These are phyloP conservation scores for Wickerhamiella kurtzmanii DNA, from an alignment of 805 yeast genomes.

Conservation along the genomic window DNA sequence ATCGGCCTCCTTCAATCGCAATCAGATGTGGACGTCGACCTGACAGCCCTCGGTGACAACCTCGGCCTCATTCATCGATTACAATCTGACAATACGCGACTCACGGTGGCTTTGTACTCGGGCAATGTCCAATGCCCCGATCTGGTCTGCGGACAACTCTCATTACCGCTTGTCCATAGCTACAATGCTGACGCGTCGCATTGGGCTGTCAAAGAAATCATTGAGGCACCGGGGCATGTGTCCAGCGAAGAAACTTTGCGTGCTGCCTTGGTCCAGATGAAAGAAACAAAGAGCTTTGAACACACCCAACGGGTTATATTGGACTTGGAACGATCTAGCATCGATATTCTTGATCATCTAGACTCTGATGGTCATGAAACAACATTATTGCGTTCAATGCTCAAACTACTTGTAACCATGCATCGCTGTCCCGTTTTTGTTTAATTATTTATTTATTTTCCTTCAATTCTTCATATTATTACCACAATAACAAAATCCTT, in stretches of 20 bases:
- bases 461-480: too few species aligned
- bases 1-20: neutral
- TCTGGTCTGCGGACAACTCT: neutral
- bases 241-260: neutral
- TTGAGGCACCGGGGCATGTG: neutral
- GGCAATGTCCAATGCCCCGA: neutral
- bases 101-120: neutral
- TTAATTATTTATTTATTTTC: too few species aligned
- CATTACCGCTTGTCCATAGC: conserved; percentile 2
- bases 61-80: conserved; percentile 1
- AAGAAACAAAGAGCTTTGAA: neutral
- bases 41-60: neutral
- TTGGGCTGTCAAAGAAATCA: neutral
- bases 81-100: neutral
- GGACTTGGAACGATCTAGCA: neutral
- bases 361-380: neutral
- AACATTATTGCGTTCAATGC: neutral
- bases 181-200: neutral
- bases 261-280: neutral
- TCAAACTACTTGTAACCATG: neutral
- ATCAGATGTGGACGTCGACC: neutral
- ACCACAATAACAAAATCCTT: too few species aligned
- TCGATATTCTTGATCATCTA: neutral
- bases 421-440: too few species aligned
- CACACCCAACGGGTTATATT: neutral